phyloP scores from a whole-genome alignment of 108 stramenopile genomes.

The Nitzschia sp. region DNA sequence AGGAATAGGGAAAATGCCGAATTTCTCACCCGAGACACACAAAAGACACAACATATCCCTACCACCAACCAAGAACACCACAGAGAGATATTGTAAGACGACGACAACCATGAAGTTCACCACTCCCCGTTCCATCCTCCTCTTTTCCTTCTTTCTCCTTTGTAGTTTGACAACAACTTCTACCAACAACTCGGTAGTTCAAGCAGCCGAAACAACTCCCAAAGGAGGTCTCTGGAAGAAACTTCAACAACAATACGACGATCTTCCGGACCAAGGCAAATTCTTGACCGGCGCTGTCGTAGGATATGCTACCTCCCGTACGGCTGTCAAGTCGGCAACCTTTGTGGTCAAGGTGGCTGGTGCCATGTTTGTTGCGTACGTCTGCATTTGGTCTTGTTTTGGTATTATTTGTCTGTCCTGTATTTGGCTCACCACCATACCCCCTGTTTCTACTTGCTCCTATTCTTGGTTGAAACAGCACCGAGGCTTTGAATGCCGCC shows the following conservation, averaged over 20 bases:
- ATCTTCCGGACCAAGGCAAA: conserved; percentile 45
- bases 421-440: not conserved
- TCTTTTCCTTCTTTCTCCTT: not conserved
- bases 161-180: not conserved
- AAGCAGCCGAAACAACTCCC: no score
- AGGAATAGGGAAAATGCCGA: no score
- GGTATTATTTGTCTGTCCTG: not conserved
- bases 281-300: conserved; percentile 48
- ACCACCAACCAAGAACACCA: no score
- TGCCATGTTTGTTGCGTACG: conserved; percentile 58
- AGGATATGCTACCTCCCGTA: conserved; percentile 42
- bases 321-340: conserved; percentile 45
- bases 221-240: no score
- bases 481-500: conserved; percentile 50
- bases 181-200: no score
- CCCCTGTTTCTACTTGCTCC: not conserved
- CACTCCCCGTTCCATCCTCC: no score
- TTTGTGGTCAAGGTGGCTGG: conserved; percentile 49
- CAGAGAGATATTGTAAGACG: no score
- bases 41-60: no score
- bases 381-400: not conserved
- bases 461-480: not conserved
- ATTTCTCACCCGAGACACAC: no score
- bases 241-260: conserved; percentile 34
- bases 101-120: no score